Evolutionary conservation across 352 stramenopile species (phyloP).

Genomic region (Phytophthora litchii): DNA sequence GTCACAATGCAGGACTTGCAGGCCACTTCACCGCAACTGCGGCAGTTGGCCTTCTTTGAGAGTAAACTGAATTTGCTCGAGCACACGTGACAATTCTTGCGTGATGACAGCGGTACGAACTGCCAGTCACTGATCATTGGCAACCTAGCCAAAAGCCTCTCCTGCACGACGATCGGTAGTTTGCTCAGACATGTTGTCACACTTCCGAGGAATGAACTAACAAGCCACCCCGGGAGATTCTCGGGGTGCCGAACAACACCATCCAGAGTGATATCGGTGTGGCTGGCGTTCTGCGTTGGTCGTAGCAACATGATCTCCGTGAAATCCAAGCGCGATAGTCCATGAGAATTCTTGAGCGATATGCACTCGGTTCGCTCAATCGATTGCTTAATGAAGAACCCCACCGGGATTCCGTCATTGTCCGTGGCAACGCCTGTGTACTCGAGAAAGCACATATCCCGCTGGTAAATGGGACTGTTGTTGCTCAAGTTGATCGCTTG

Average conservation of each 20-base stretch:
- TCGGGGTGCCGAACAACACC: conserved; percentile 48
- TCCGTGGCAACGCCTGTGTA: conserved; percentile 72
- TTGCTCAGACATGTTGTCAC: conserved; percentile 49
- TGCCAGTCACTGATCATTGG: conserved; percentile 52
- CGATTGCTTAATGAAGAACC: conserved; percentile 67
- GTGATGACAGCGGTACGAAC: conserved; percentile 47
- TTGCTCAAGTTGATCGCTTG: conserved; percentile 65
- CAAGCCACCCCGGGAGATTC: conserved; percentile 44
- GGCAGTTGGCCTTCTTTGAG: conserved; percentile 80
- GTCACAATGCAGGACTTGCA: conserved; percentile 80
- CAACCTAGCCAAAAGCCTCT: conserved; percentile 50
- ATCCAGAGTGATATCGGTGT: conserved; percentile 64
- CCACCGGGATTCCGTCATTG: conserved; percentile 52
- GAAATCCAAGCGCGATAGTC: conserved; percentile 51
- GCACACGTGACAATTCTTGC: conserved; percentile 74
- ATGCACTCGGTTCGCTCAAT: conserved; percentile 62
- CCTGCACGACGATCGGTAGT: conserved; percentile 59
- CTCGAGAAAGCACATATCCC: conserved; percentile 78
- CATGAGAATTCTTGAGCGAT: conserved; percentile 70
- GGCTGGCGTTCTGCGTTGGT: conserved; percentile 41
- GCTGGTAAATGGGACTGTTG: conserved; percentile 49
- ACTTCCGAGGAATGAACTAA: conserved; percentile 48
- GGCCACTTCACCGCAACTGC: conserved; percentile 74
- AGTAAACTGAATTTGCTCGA: conserved; percentile 65
- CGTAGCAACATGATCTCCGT: conserved; percentile 63